Evolutionary conservation across 2,329 filamentous ascomycete genomes (phyloP), one percentile per base, ranked within the genome.

Genomic region (Xylariaceae sp.): DNA sequence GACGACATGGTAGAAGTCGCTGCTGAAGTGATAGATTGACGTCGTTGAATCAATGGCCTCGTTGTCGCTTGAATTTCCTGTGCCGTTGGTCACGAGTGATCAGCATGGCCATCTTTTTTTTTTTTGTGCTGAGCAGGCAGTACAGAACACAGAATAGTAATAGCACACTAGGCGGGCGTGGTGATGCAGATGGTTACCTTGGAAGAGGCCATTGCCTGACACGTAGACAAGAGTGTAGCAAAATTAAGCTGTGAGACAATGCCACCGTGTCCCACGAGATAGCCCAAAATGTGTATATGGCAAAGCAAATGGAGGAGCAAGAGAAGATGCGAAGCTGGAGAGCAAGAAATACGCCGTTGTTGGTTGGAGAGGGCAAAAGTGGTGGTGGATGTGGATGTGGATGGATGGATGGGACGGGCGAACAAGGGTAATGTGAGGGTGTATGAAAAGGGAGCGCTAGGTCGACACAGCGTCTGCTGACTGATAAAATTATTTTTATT

Each of bases 21-120:
- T 69, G 80, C 79, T 70, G 80, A 80, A 70, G 85, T 80, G 69
- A 85, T 77, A 54, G 84, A 82, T 59, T 82, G 80, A 66, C 84
- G 83, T 72, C 84, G 78, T 71, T 84, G 84, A 73, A 80, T 80
- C 73, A 88, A 80, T 75, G 88, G 87, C 75, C 87, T 84, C 70
- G 85, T 83, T 67, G 85, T 79, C 72, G 85, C 79, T 72, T 82
- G 82, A 73, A 85, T 84, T 77, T 87, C 84, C 84, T 87, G 74
- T 67, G 30, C 61, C 17, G 61, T 63, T 62, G 61, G 67, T 67
- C 60, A 66, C 54, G 58, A 59, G 66, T 72, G 70, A 73, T 78
- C 71, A 79, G 76, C 73, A 73, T 61, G 62, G 61, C 58, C 60
- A 56, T 65, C 62, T 72, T 68, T 66, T 63, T 69, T 64, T 23